These are phyloP conservation scores for Conticribra guillardii DNA, from an alignment of 108 stramenopile species.

Conservation along the genomic window DNA sequence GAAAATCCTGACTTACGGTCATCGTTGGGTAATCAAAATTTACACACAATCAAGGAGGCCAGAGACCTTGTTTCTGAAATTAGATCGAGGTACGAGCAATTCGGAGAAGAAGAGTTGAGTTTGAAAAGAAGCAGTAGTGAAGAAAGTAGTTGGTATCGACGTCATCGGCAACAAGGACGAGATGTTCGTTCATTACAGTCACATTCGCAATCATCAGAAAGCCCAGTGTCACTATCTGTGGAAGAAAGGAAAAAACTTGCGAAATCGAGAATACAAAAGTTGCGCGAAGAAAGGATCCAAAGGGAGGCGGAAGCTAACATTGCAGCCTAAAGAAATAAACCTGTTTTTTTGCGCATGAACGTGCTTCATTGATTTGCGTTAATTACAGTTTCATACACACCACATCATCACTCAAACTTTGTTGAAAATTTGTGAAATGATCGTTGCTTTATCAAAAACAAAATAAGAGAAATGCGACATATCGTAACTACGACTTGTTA, in stretches of 20 bases:
- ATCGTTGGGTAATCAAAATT: conserved; percentile 42
- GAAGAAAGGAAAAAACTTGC: conserved; percentile 41
- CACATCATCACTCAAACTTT: too few relatives aligned
- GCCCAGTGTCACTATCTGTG: neutral
- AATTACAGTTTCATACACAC: too few relatives aligned
- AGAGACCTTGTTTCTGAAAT: conserved; percentile 58
- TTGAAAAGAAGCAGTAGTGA: conserved; percentile 40
- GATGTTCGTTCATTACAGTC: neutral
- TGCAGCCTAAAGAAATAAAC: neutral
- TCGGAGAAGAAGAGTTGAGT: conserved; percentile 53
- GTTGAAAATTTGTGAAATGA: too few relatives aligned
- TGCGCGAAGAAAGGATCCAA: conserved; percentile 23
- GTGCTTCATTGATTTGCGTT: too few relatives aligned
- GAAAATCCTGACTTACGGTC: conserved; percentile 83
- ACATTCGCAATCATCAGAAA: neutral
- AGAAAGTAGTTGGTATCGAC: conserved; percentile 80
- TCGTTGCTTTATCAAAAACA: too few relatives aligned
- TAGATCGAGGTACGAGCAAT: conserved; percentile 50
- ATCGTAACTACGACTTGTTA: too few relatives aligned
- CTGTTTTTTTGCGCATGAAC: too few relatives aligned
- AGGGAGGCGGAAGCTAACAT: neutral
- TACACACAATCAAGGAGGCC: conserved; percentile 54
- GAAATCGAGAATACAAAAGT: conserved; percentile 28
- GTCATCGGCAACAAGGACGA: conserved; percentile 55
- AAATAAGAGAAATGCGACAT: too few relatives aligned